Percentiles rank a stretch among this genome's conserved stretches.
Conservation (phyloP, 2,329 filamentous ascomycete genomes). For the Penicillium olsonii region DNA sequence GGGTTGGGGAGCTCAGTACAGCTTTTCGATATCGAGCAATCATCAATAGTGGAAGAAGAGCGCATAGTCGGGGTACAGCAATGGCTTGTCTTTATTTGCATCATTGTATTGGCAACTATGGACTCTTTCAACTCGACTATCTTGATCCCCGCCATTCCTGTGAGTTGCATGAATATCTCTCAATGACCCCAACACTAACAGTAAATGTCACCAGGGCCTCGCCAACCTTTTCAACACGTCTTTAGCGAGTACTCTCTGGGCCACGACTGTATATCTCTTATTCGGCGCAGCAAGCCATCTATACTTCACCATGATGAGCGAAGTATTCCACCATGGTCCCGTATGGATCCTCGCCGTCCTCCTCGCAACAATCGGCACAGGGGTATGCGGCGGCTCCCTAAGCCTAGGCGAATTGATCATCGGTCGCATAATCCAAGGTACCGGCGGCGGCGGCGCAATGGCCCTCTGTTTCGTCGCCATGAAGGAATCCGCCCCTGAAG, state of each 20-base stretch:
- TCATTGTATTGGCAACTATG: slow-evolving; percentile 50
- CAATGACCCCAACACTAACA: not conserved
- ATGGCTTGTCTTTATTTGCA: slow-evolving; percentile 44
- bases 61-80: slow-evolving; percentile 45
- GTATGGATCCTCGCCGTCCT: slow-evolving; percentile 46
- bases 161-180: slow-evolving; percentile 23
- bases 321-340: slow-evolving; percentile 49
- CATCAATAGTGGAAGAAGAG: slow-evolving; percentile 13
- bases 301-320: slow-evolving; percentile 33
- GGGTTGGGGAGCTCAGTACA: slow-evolving; percentile 20
- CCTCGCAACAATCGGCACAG: slow-evolving; percentile 50
- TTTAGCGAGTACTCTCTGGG: slow-evolving; percentile 50
- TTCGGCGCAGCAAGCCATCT: slow-evolving; percentile 30
- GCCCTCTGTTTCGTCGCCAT: slow-evolving; percentile 46
- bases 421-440: slow-evolving; percentile 49
- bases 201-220: slow-evolving; percentile 20
- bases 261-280: slow-evolving; percentile 52
- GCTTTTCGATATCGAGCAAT: slow-evolving; percentile 18
- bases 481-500: slow-evolving; percentile 42
- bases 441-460: slow-evolving; percentile 50
- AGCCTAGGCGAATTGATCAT: slow-evolving; percentile 42
- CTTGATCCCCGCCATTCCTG: slow-evolving; percentile 49
- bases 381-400: slow-evolving; percentile 44
- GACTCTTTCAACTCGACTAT: slow-evolving; percentile 54
- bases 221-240: slow-evolving; percentile 39